Evolutionary conservation across 1,139 yeast species (phyloP).

Genomic region (Arxiozyma slooffiae): DNA sequence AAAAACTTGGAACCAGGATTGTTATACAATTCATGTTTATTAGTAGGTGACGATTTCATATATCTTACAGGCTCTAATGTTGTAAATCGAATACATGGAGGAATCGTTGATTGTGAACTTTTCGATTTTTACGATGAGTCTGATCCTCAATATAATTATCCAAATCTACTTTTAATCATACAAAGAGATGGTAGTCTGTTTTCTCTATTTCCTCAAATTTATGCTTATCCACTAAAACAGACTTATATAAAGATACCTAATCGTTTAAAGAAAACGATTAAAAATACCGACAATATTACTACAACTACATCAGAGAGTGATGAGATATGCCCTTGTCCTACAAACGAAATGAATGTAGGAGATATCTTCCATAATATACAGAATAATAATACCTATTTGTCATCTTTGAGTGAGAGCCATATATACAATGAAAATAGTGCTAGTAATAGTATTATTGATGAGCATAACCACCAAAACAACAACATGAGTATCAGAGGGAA

Average conservation of each 20-base stretch:
- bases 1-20: background rate
- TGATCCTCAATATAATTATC: background rate
- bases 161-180: slow-evolving; percentile 9
- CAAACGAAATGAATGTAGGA: too few species aligned
- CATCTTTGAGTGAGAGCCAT: too few species aligned
- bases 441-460: too few species aligned
- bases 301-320: too few species aligned
- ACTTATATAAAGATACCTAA: background rate
- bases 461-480: too few species aligned
- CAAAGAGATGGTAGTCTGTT: slow-evolving; percentile 13
- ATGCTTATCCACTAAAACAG: background rate
- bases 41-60: slow-evolving; percentile 11
- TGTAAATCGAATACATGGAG: slow-evolving; percentile 4
- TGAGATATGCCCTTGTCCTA: too few species aligned
- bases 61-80: slow-evolving; percentile 6
- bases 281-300: too few species aligned
- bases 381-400: too few species aligned
- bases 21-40: slow-evolving; percentile 1
- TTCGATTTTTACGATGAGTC: background rate
- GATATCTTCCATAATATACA: background rate
- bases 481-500: background rate
- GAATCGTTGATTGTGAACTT: slow-evolving; percentile 10
- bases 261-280: too few species aligned
- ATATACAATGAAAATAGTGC: too few species aligned
- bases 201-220: slow-evolving; percentile 10